Evolutionary conservation across 2,329 filamentous ascomycete genomes (phyloP), one percentile per base, ranked within the genome.

Genomic region (Coniochaeta sp.): DNA sequence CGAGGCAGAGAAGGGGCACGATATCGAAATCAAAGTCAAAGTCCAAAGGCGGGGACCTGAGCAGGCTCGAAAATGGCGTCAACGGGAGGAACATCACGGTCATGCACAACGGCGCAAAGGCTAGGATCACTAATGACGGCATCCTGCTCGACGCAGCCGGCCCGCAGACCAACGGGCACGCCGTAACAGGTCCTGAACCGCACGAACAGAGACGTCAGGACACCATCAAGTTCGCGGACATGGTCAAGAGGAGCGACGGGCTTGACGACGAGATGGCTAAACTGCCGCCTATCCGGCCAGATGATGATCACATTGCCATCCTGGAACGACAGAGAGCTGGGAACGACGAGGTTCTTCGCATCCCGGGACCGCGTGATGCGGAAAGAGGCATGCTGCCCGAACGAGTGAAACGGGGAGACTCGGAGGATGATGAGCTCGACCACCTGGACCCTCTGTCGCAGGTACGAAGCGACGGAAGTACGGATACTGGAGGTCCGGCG

Each of bases 301-400:
- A 89, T 52, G 89, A 91, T 59, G 89, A 93, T 63, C 91, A 96
- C 69, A 96, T 97, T 68, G 89, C 89, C 6, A 95, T 98, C 67
- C 73, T 97, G 16, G 86, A 96, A 71, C 88, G 89, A 34, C 93
- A 97, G 71, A 85, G 92, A 40, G 88, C 90, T 1, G 85, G 86
- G 63, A 87, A 89, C 60, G 88, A 86, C 59, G 86, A 87, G 36
- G 86, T 92, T 0, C 77, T 98, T 50, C 88, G 91, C 44, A 98
- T 99, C 67, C 95, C 95, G 0, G 93, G 93, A 22, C 95, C 95
- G 1, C 82, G 93, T 67, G 95, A 98, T 69, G 93, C 89, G 57
- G 95, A 99, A 67, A 85, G 86, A 58, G 95, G 93, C 28, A 81
- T 91, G 62, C 79, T 87, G 11, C 93, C 93, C 1, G 77, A 79